Percentiles rank a stretch among this genome's conserved stretches.
Evolutionary conservation across 75 land plant genomes (phyloP).

Genomic region (Pinus taeda): DNA sequence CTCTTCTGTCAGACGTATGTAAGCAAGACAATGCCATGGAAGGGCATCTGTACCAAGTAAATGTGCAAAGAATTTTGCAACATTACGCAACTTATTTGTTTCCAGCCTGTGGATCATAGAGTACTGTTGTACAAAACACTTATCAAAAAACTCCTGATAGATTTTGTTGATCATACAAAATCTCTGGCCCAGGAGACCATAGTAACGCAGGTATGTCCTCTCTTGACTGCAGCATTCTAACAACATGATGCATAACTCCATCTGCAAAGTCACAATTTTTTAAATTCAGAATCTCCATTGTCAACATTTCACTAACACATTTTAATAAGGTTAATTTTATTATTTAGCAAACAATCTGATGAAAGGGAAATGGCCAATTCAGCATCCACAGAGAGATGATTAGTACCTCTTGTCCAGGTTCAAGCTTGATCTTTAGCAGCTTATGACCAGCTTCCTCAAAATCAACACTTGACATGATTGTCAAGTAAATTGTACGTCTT

Average conservation of each 20-base stretch:
- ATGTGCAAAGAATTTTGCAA: slow-evolving; percentile 96
- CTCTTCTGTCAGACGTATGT: slow-evolving; percentile 83
- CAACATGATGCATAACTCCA: slow-evolving; percentile 90
- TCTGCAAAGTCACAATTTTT: slow-evolving; percentile 28
- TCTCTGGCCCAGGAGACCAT: slow-evolving; percentile 84
- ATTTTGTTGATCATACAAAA: slow-evolving; percentile 91
- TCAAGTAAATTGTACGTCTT: slow-evolving; percentile 90
- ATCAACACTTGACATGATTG: slow-evolving; percentile 97
- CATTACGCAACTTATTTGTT: slow-evolving; percentile 83
- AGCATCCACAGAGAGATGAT: background rate
- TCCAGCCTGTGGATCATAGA: slow-evolving; percentile 89
- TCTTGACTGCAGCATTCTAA: slow-evolving; percentile 95
- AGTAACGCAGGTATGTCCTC: slow-evolving; percentile 70
- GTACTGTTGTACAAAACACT: slow-evolving; percentile 85
- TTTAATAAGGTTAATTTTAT: background rate
- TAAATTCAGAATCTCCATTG: background rate
- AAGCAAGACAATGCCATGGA: slow-evolving; percentile 83
- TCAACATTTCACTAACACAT: background rate
- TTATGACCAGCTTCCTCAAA: slow-evolving; percentile 99
- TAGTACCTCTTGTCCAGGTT: slow-evolving; percentile 92
- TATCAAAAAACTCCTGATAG: slow-evolving; percentile 79
- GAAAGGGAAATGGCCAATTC: no score
- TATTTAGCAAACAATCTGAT: background rate
- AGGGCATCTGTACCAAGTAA: slow-evolving; percentile 83
- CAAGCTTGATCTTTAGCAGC: slow-evolving; percentile 84